Base-by-base conservation (phyloP, 768 basidiomycete species). In the Asterophora parasitica region DNA sequence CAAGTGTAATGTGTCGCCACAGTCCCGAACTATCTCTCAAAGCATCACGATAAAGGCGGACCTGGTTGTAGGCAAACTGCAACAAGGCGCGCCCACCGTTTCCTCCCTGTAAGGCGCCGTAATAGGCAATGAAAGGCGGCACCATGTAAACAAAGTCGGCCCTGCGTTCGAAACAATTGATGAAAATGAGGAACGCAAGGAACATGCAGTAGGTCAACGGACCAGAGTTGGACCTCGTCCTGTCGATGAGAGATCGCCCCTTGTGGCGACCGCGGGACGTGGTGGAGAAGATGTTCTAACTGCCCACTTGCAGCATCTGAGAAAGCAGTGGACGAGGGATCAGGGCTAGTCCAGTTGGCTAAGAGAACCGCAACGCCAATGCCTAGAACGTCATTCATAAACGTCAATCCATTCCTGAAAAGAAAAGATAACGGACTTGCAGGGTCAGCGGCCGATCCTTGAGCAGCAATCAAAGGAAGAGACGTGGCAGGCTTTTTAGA, bases 81-180 rank as follows among this genome's bases (percentile, higher is more conserved):
- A 85, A 52, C 6, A 81, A 51, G 0, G 58, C 50, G 36, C 52
- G 53, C 56, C 69, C 67, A 13, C 45, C 51, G 34, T 63, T 46
- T 46, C 67, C 72, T 15, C 67, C 65, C 57, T 71, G 54, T n/a
- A 77, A 54, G 4, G 73, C 73, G 13, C 81, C 83, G 52, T 69
- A 82, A 61, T 84, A 84, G 16, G 83, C 82, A 42, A 85, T 74
- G 59, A 84, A 84, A 2, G 81, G 79, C 11, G 81, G 80, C 1
- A 67, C 78, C 82, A 81, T 82, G 62, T 77, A 81, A 3, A 78
- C 63, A 51, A 76, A 82, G 58, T 81, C 78, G 32, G 78, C 64
- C 79, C 79, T 80, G 48, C 40, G 31, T 31, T 55, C 41, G 51
- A 46, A 26, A 35, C 8, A 23, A 31, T 19, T 12, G 12, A n/a